Conservation (phyloP, 2,329 filamentous ascomycete species). For the Cordyceps fumosorosea region DNA sequence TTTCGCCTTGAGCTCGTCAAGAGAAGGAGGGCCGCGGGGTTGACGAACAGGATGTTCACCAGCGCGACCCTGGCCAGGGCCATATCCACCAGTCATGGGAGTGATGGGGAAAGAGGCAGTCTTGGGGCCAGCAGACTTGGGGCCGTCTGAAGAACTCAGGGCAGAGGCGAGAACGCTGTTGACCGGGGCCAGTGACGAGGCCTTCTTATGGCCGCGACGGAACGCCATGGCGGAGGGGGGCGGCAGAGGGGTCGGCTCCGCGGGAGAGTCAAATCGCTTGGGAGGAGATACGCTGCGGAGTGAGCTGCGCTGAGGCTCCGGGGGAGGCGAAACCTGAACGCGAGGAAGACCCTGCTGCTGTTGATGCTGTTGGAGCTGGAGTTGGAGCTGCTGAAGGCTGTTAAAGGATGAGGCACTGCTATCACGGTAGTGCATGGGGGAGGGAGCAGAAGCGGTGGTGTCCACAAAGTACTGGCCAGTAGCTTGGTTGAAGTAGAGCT, state of each 20-base stretch:
- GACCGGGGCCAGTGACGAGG: slow-evolving; percentile 62
- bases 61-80: slow-evolving; percentile 84
- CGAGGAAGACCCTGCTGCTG: slow-evolving; percentile 52
- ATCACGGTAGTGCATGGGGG: slow-evolving; percentile 35
- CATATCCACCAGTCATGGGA: slow-evolving; percentile 78
- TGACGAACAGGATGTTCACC: slow-evolving; percentile 93
- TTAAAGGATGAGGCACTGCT: slow-evolving; percentile 33
- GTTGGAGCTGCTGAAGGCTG: slow-evolving; percentile 21
- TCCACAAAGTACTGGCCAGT: slow-evolving; percentile 83
- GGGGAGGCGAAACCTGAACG: slow-evolving; percentile 76
- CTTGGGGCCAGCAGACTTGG: slow-evolving; percentile 64
- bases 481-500: slow-evolving; percentile 78
- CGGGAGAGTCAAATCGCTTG: slow-evolving; percentile 62
- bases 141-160: slow-evolving; percentile 27
- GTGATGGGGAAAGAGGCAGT: slow-evolving; percentile 74
- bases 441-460: slow-evolving; percentile 44
- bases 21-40: slow-evolving; percentile 81
- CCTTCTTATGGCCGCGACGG: slow-evolving; percentile 90
- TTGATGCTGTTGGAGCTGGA: slow-evolving; percentile 19
- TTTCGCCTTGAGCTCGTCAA: slow-evolving; percentile 85
- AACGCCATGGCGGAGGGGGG: slow-evolving; percentile 87
- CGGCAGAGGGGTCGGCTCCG: slow-evolving; percentile 64
- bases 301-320: slow-evolving; percentile 45
- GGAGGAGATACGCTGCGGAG: slow-evolving; percentile 60
- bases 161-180: slow-evolving; percentile 42